Evolutionary conservation across 1,139 yeast species (phyloP).

Genomic region (Diutina pseudorugosa): DNA sequence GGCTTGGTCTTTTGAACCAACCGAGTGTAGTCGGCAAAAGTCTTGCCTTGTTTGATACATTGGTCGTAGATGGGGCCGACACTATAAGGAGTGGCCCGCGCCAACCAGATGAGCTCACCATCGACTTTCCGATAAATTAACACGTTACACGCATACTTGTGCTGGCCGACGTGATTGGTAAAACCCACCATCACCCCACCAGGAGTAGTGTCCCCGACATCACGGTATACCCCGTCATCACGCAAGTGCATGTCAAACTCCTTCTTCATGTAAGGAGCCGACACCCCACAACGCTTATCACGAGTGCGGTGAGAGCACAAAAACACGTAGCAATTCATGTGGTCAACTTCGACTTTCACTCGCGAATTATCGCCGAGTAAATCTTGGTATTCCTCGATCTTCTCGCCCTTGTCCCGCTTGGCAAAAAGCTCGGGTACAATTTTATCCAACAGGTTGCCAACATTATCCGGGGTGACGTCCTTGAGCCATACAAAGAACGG

Average conservation of each 20-base stretch:
- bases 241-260: conserved; percentile 66
- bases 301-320: conserved; percentile 84
- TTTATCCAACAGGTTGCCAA: conserved; percentile 29
- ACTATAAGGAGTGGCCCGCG: conserved; percentile 69
- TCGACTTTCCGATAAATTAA: conserved; percentile 51
- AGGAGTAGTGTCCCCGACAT: conserved; percentile 56
- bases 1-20: conserved; percentile 42
- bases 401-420: conserved; percentile 12
- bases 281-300: conserved; percentile 86
- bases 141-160: conserved; percentile 84
- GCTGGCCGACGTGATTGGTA: conserved; percentile 90
- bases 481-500: conserved; percentile 74
- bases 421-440: conserved; percentile 31
- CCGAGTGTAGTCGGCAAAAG: conserved; percentile 63
- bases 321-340: conserved; percentile 46
- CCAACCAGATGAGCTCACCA: conserved; percentile 82
- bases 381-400: conserved; percentile 4
- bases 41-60: conserved; percentile 51
- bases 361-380: background rate
- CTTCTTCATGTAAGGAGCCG: conserved; percentile 85
- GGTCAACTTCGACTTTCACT: conserved; percentile 13
- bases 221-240: conserved; percentile 61
- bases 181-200: conserved; percentile 62
- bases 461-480: conserved; percentile 34
- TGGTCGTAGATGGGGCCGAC: conserved; percentile 65